Evolutionary conservation across 2,329 filamentous ascomycete genomes (phyloP), one percentile per base, ranked within the genome.

Genomic region (Sporothrix humicola): DNA sequence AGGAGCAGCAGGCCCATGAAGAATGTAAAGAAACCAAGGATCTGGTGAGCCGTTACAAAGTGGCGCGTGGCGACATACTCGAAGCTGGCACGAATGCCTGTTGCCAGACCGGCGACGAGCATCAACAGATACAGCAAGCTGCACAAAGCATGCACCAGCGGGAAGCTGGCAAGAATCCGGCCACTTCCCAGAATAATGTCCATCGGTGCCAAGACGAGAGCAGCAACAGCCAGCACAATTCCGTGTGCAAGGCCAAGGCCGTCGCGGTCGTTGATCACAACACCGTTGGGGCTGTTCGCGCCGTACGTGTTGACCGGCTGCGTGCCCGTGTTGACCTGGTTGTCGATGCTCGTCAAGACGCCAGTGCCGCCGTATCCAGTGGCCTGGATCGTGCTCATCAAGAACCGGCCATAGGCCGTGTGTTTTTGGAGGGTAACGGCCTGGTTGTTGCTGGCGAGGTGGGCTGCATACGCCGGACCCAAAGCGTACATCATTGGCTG

Each of bases 401-500:
- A 70, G 73, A 78, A 78, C 2, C 52, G 69, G 56, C 76, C 78
- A 72, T 79, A 77, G 50, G 73, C 76, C 20, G 72, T 61, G 68
- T 79, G 78, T 3, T 77, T 77, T 7, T 77, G 44, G 6, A 79
- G 72, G 0, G 72, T 74, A 12, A 77, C 77, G 13, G 75, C 59
- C 3, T 69, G 70, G 74, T 77, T 73, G 72, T 78, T 75, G n/a
- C 73, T 74, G 52, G 44, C 58, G 10, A 77, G 20, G 15, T 20
- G 65, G n/a, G 50, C 37, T 1, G 74, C 42, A n/a, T 31, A 44
- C 48, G 46, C 48, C 15, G 77, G 77, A 8, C 78, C 78, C 42
- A 77, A 56, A 31, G 77, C 78, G 59, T 77, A 79, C 69, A 79
- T 78, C 72, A 79, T 75, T 26, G 77, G 72, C n/a, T 76, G 68